These are phyloP conservation scores for Aspergillus pseudoterreus DNA, from an alignment of 2,329 filamentous ascomycete genomes.

Conservation along the genomic window DNA sequence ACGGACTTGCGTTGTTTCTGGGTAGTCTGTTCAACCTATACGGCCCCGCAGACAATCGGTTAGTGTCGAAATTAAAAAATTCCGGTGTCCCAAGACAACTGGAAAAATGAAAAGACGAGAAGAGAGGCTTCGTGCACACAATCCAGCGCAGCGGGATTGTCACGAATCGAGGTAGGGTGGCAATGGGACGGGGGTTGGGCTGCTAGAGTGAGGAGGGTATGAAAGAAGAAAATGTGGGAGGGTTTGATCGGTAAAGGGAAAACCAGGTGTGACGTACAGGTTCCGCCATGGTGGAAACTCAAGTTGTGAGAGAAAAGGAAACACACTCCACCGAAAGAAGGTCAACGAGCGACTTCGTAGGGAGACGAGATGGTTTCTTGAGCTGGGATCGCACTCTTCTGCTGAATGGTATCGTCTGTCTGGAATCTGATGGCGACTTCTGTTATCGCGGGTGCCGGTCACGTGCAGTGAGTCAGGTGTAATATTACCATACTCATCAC, in stretches of 20 bases:
- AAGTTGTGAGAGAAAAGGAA: neutral
- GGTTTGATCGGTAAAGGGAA: conserved; percentile 32
- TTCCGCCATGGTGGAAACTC: conserved; percentile 35
- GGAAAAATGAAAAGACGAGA: neutral
- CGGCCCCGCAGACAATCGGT: conserved; percentile 22
- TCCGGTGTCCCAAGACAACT: neutral
- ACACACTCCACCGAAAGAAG: conserved; percentile 5
- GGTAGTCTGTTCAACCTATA: conserved; percentile 44
- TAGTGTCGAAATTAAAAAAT: conserved; percentile 20
- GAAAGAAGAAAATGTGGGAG: conserved; percentile 39
- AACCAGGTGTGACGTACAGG: conserved; percentile 39
- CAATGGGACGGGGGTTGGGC: conserved; percentile 19
- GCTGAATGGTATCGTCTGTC: neutral
- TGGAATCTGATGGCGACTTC: conserved; percentile 14
- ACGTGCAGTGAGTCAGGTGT: conserved; percentile 19
- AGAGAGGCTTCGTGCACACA: neutral
- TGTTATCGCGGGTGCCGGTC: conserved; percentile 16
- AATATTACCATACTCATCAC: conserved; percentile 4
- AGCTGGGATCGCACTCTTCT: neutral
- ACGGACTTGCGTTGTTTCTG: conserved; percentile 87
- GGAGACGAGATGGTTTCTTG: neutral
- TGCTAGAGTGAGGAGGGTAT: conserved; percentile 20
- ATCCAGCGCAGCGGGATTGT: conserved; percentile 2
- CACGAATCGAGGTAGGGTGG: conserved; percentile 6
- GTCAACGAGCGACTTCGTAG: neutral